Percentiles rank a stretch among this genome's conserved stretches.
These are phyloP conservation scores for Neopestalotiopsis sp. DNA, from an alignment of 2,329 filamentous ascomycete species.

Conservation along the genomic window DNA sequence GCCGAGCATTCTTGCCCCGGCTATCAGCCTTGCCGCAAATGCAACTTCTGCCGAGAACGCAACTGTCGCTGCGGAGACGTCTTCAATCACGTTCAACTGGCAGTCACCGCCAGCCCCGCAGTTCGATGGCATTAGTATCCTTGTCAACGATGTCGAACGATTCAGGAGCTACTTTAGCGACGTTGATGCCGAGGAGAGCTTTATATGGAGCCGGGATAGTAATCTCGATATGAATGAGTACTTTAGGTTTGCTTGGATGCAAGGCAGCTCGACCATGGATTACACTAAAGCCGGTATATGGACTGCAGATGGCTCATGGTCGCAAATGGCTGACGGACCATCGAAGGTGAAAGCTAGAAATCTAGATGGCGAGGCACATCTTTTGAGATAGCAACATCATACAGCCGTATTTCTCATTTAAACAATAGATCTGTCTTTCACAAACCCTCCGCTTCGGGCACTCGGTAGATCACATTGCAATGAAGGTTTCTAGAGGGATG, in stretches of 20 bases:
- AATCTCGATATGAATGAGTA: conserved; percentile 64
- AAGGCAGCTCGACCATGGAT: conserved; percentile 67
- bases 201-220: conserved; percentile 63
- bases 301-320: conserved; percentile 68
- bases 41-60: background rate
- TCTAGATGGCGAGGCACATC: conserved; percentile 20
- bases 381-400: conserved; percentile 1
- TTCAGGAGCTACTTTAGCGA: conserved; percentile 74
- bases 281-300: conserved; percentile 79
- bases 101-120: conserved; percentile 48
- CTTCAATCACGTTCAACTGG: conserved; percentile 70
- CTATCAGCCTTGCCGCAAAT: conserved; percentile 48
- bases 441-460: no score
- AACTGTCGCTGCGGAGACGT: conserved; percentile 42
- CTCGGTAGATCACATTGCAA: no score
- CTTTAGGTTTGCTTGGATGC: conserved; percentile 78
- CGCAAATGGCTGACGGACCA: conserved; percentile 66
- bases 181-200: conserved; percentile 49
- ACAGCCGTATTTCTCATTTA: background rate
- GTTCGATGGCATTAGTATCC: conserved; percentile 77
- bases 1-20: conserved; percentile 54
- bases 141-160: conserved; percentile 86
- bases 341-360: conserved; percentile 46
- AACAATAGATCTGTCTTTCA: no score
- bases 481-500: no score